Evolutionary conservation across 2,329 filamentous ascomycete species (phyloP).

Genomic region (Leptoxyphium fumago): DNA sequence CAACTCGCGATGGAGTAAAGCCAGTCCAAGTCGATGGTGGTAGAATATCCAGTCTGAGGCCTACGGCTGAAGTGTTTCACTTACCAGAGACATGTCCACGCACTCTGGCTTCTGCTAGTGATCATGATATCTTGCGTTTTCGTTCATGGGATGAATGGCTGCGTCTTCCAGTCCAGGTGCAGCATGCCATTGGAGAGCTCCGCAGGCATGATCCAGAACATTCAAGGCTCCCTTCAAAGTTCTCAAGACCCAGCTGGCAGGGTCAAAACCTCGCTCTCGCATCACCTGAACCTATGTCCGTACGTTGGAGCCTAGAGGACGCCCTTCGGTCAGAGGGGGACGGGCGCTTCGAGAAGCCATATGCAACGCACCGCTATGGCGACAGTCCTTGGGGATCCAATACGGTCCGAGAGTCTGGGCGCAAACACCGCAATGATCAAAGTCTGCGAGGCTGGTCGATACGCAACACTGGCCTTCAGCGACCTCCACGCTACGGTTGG

Average conservation of each 20-base stretch:
- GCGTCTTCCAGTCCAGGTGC: not conserved
- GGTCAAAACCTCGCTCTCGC: no score
- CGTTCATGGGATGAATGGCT: not conserved
- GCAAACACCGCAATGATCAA: no score
- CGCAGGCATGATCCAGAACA: not conserved
- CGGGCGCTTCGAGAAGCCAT: not conserved
- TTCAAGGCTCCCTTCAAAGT: no score
- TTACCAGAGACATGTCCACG: not conserved
- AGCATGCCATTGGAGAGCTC: not conserved
- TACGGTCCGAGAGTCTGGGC: no score
- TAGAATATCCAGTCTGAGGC: not conserved
- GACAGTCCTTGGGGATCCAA: no score
- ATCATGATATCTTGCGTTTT: not conserved
- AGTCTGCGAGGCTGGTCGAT: not conserved
- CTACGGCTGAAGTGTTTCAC: not conserved
- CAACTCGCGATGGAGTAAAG: no score
- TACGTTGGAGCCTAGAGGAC: not conserved
- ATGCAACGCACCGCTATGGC: no score
- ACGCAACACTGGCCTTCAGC: not conserved
- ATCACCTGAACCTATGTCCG: not conserved
- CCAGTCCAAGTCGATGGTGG: not conserved
- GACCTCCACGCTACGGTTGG: slow-evolving; percentile 15
- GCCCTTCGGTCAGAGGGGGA: not conserved
- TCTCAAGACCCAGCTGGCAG: no score
- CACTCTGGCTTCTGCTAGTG: not conserved